Evolutionary conservation across 192 early-diverging fungal genomes (phyloP).

Genomic region (Dissophora ornata): DNA sequence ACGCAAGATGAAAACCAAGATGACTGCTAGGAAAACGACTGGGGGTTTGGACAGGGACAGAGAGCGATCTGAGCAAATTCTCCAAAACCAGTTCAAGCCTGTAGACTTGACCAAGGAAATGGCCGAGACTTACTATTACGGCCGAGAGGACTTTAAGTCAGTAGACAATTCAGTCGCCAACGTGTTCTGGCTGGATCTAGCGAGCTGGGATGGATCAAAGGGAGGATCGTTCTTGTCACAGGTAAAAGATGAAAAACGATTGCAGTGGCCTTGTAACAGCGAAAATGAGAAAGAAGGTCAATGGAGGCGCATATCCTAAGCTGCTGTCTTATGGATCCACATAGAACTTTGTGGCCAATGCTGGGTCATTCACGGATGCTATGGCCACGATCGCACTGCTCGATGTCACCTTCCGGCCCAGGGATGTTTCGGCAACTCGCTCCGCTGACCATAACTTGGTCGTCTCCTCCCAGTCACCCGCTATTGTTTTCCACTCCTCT

Average conservation of each 20-base stretch:
- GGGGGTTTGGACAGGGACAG: not conserved
- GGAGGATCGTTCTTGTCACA: slow-evolving; percentile 53
- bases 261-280: too few relatives aligned
- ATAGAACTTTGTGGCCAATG: slow-evolving; percentile 58
- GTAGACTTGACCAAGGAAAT: slow-evolving; percentile 52
- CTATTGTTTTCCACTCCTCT: slow-evolving; percentile 57
- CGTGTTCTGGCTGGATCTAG: slow-evolving; percentile 62
- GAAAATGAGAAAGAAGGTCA: too few relatives aligned
- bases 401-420: slow-evolving; percentile 49
- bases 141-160: slow-evolving; percentile 4
- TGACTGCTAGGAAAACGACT: not conserved
- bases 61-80: not conserved
- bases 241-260: slow-evolving; percentile 27
- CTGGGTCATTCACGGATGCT: slow-evolving; percentile 51
- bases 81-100: slow-evolving; percentile 34
- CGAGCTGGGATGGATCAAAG: slow-evolving; percentile 29
- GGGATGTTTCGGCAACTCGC: slow-evolving; percentile 20
- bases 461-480: slow-evolving; percentile 47
- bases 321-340: too few relatives aligned
- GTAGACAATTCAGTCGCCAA: slow-evolving; percentile 10
- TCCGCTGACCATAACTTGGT: slow-evolving; percentile 29
- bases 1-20: not conserved
- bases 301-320: too few relatives aligned
- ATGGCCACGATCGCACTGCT: slow-evolving; percentile 56
- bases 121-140: slow-evolving; percentile 53